Base-by-base conservation (phyloP, 139 green algal genomes). In the Gonium pectorale region DNA sequence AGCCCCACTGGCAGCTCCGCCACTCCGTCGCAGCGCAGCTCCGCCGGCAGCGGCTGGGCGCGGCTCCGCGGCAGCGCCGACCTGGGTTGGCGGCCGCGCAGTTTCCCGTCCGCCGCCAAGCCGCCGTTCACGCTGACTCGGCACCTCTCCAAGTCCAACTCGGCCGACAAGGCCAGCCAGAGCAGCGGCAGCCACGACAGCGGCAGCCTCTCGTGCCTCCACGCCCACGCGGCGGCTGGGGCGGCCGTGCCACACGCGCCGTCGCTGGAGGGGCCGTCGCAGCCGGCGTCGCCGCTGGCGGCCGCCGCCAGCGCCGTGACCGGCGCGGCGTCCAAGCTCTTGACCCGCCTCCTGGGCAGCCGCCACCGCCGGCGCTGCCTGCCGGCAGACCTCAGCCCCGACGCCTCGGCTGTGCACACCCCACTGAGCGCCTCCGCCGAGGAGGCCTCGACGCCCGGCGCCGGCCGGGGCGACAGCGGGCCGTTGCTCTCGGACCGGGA, bases 21-120 rank as follows among this genome's bases (percentile, higher is more conserved):
- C 67, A 27, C 24, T 44, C 15, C n/a, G 67, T 40, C 2, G 17
- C 22, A 7, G 40, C 26, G 67, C 3, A 3, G 66, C 15, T 38
- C 67, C 27, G 43, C 43, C 27, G 68, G 11, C 11, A 3, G 27
- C 46, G 15, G 11, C 13, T 11, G 46, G 46, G 46, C 46, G 13
- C 13, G 15, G 13, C 46, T 54, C 13, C 67, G 40, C 67, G 35
- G 46, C 33, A 11, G 37, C 54, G 38, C n/a, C 27, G 59, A 62
- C 8, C 29, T 82, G 27, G 75, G 60, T 7, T 68, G 15, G 40
- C 59, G 75, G 19, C 75, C 75, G 13, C 33, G 33, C 21, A 82
- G 75, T 38, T 82, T 72, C 75, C 75, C 75, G 0, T 35, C 75
- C 38, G 73, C 73, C 3, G n/a, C 31, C 4, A 82, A 72, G 60